Evolutionary conservation across 2,329 filamentous ascomycete species (phyloP).

Genomic region (Dactylellina cionopaga): DNA sequence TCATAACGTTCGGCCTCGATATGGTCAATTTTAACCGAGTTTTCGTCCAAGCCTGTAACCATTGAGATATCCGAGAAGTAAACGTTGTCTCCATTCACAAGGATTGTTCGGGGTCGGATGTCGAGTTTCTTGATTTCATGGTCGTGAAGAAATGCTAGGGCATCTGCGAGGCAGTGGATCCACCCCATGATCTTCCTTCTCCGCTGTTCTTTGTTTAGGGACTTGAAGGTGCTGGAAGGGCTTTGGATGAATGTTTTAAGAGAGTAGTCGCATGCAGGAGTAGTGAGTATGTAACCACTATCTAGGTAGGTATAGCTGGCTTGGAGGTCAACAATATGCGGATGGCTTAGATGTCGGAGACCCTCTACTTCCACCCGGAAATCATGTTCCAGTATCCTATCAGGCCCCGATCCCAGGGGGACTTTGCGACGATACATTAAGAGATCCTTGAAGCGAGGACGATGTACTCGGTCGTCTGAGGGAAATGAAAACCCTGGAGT

Average conservation of each 20-base stretch:
- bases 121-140: slow-evolving; percentile 72
- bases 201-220: slow-evolving; percentile 69
- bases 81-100: slow-evolving; percentile 73
- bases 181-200: slow-evolving; percentile 73
- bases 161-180: slow-evolving; percentile 77
- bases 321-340: slow-evolving; percentile 76
- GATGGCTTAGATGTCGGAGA: slow-evolving; percentile 70
- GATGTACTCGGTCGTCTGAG: slow-evolving; percentile 69
- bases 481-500: slow-evolving; percentile 57
- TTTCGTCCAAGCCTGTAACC: slow-evolving; percentile 30
- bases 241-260: slow-evolving; percentile 75
- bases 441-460: slow-evolving; percentile 70
- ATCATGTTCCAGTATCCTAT: slow-evolving; percentile 65
- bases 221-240: slow-evolving; percentile 71
- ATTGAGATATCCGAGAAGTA: slow-evolving; percentile 71
- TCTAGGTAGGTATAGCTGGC: slow-evolving; percentile 74
- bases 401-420: slow-evolving; percentile 64
- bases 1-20: slow-evolving; percentile 77
- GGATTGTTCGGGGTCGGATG: slow-evolving; percentile 76
- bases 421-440: slow-evolving; percentile 70
- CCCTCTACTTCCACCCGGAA: slow-evolving; percentile 69
- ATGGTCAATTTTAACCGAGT: slow-evolving; percentile 18
- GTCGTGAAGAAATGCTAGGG: slow-evolving; percentile 74
- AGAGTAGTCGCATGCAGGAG: slow-evolving; percentile 72
- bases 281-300: slow-evolving; percentile 72